Evolutionary conservation across 257 asterid species (phyloP).

Genomic region (Gardenia jasminoides): DNA sequence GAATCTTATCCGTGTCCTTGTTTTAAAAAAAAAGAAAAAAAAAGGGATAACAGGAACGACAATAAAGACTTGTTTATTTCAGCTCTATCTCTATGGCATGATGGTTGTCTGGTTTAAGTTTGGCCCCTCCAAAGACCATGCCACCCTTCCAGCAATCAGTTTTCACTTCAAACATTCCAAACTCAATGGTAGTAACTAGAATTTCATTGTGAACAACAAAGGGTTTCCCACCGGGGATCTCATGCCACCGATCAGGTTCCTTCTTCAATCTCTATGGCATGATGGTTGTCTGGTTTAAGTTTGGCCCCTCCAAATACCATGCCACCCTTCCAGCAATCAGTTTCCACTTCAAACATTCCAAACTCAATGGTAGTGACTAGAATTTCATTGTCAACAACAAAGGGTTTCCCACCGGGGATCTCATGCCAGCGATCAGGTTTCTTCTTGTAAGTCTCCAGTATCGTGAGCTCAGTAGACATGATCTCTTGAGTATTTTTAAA

Average conservation of each 20-base stretch:
- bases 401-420: background rate
- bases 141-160: background rate
- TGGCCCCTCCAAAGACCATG: background rate
- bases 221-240: background rate
- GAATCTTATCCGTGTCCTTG: too few relatives aligned
- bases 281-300: background rate
- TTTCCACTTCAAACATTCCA: constrained; percentile 5
- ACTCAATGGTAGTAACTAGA: background rate
- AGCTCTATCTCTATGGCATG: background rate
- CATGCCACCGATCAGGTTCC: background rate
- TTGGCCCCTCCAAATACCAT: background rate
- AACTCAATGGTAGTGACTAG: background rate
- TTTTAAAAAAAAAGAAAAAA: too few relatives aligned
- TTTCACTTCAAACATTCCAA: constrained; percentile 3
- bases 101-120: background rate
- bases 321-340: background rate
- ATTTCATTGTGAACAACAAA: background rate
- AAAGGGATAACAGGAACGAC: too few relatives aligned
- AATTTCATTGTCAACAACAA: background rate
- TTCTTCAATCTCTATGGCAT: background rate
- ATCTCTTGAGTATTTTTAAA: background rate
- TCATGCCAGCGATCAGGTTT: background rate
- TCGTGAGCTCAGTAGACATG: background rate
- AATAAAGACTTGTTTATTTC: background rate
- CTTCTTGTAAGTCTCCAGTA: background rate